Conservation (phyloP, 306 rosid species). For the Biancaea sappan region DNA sequence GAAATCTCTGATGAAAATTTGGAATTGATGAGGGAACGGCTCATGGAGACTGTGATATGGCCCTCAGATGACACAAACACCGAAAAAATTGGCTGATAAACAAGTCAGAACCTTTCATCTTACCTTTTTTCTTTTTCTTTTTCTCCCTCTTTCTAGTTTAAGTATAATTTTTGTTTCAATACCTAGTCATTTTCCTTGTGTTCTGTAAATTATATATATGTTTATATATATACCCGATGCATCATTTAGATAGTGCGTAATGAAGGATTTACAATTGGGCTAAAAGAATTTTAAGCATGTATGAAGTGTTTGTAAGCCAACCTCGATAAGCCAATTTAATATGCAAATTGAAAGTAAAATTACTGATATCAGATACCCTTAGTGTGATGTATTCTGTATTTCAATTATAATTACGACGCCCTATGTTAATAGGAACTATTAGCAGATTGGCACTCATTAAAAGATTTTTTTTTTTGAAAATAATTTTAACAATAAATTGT, state of each 20-base stretch:
- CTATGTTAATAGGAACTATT: no score
- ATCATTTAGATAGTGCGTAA: constrained; percentile 21
- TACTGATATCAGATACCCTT: no score
- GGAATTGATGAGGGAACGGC: constrained; percentile 94
- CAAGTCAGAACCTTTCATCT: background rate
- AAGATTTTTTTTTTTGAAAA: no score
- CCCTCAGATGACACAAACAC: constrained; percentile 96
- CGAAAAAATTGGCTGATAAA: constrained; percentile 71
- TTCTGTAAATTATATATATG: constrained; percentile 48
- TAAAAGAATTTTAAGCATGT: background rate
- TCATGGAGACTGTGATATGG: constrained; percentile 93
- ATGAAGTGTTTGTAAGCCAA: background rate
- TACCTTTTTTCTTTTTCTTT: constrained; percentile 11
- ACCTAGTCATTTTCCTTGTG: constrained; percentile 30
- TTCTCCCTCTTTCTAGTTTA: constrained; percentile 42
- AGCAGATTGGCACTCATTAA: no score
- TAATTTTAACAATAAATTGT: no score
- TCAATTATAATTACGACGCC: no score
- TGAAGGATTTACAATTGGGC: background rate
- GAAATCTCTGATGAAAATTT: constrained; percentile 81
- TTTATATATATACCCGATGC: constrained; percentile 7
- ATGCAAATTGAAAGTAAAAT: no score
- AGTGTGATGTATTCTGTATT: no score
- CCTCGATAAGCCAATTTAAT: no score
- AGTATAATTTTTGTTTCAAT: constrained; percentile 35